These are phyloP conservation scores for Funneliformis mosseae DNA, from an alignment of 192 early-diverging fungal genomes.

Conservation along the genomic window DNA sequence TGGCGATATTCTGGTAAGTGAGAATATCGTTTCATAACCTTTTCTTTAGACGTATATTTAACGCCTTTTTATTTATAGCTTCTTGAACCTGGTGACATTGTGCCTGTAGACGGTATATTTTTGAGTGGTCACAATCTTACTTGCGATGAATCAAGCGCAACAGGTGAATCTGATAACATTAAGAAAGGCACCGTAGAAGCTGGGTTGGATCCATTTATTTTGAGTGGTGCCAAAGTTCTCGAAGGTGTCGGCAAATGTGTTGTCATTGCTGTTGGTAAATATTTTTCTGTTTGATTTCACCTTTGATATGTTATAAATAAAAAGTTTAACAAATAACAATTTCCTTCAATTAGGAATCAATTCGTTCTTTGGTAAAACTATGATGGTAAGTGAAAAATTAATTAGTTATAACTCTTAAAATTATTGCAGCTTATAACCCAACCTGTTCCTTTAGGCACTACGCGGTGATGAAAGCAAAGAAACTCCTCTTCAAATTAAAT, in stretches of 20 bases:
- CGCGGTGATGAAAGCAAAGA: conserved; percentile 67
- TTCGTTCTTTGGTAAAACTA: conserved; percentile 88
- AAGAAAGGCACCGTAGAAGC: conserved; percentile 66
- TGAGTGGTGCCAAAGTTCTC: conserved; percentile 89
- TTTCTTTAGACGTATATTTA: not conserved
- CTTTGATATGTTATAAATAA: not conserved
- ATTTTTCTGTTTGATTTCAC: not conserved
- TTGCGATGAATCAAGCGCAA: conserved; percentile 88
- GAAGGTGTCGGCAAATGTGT: conserved; percentile 87
- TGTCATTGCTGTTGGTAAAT: conserved; percentile 79
- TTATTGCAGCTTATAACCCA: not conserved
- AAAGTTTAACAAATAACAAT: not conserved
- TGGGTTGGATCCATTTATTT: conserved; percentile 72
- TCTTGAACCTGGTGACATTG: conserved; percentile 88
- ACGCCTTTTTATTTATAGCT: conserved; percentile 22
- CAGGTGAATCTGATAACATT: conserved; percentile 88
- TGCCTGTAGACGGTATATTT: conserved; percentile 93
- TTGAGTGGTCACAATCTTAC: conserved; percentile 78
- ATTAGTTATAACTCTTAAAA: not conserved
- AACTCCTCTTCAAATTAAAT: conserved; percentile 92
- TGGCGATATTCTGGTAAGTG: conserved; percentile 79
- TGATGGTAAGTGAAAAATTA: conserved; percentile 60
- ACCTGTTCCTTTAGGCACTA: conserved; percentile 51
- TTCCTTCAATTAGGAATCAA: conserved; percentile 39
- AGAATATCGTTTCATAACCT: not conserved